Evolutionary conservation across 1,284 basidiomycete species (phyloP).

Genomic region (Cutaneotrichosporon dermatis): DNA sequence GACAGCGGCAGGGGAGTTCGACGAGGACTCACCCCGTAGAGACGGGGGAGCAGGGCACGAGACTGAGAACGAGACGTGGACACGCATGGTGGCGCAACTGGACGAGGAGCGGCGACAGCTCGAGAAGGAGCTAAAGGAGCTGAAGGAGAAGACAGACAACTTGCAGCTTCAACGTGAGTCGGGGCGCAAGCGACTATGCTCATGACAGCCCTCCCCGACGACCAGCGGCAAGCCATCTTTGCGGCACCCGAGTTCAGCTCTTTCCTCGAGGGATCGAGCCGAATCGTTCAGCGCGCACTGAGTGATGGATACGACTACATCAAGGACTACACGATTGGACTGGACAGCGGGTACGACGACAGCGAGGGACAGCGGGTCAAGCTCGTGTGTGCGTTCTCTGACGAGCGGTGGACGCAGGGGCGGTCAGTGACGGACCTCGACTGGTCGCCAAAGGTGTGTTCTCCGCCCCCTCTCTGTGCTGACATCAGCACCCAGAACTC

Average conservation of each 20-base stretch:
- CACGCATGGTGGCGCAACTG: constrained; percentile 57
- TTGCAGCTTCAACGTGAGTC: constrained; percentile 49
- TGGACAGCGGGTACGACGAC: constrained; percentile 73
- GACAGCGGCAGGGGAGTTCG: constrained; percentile 27
- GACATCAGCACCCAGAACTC: constrained; percentile 81
- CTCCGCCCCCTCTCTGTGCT: neutral
- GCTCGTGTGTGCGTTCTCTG: constrained; percentile 79
- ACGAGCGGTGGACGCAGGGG: constrained; percentile 81
- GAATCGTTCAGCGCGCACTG: constrained; percentile 91
- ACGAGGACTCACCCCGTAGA: constrained; percentile 51
- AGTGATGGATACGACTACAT: constrained; percentile 96
- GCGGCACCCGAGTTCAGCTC: constrained; percentile 81
- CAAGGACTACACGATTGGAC: constrained; percentile 83
- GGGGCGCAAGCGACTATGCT: neutral
- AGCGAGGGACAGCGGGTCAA: constrained; percentile 83
- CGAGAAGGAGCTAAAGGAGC: constrained; percentile 76
- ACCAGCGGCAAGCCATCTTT: constrained; percentile 75
- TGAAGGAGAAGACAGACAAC: constrained; percentile 70
- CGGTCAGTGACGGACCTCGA: constrained; percentile 92
- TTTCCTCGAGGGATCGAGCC: constrained; percentile 91
- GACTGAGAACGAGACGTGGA: constrained; percentile 68
- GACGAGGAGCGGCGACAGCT: constrained; percentile 59
- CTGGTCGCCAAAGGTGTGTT: constrained; percentile 85
- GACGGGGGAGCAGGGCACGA: constrained; percentile 45
- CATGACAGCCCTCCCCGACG: constrained; percentile 68